Evolutionary conservation across 495 filamentous ascomycete genomes (phyloP).

Genomic region (Aspergillus campestris): DNA sequence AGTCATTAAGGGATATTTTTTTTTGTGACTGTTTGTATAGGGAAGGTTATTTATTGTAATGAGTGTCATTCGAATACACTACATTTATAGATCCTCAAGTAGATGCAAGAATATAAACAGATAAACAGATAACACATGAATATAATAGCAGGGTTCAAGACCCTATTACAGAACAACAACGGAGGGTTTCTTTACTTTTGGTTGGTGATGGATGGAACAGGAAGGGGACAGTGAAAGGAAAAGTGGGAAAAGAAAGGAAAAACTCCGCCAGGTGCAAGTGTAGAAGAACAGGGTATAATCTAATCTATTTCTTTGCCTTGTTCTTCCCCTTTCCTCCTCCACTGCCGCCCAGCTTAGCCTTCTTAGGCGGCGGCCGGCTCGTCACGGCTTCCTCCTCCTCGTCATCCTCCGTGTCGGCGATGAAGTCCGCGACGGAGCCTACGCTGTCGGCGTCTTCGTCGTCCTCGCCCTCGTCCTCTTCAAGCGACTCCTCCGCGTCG

Average conservation of each 20-base stretch:
- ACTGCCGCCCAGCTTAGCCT: slow-evolving; percentile 20
- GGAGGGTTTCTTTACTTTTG: neutral
- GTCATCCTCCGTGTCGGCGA: slow-evolving; percentile 38
- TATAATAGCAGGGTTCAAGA: too few relatives aligned
- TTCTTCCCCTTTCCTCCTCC: slow-evolving; percentile 24
- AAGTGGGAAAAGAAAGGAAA: neutral
- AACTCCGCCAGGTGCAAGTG: neutral
- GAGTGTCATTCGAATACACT: too few relatives aligned
- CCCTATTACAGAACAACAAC: too few relatives aligned
- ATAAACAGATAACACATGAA: too few relatives aligned
- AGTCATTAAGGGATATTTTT: too few relatives aligned
- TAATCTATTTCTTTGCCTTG: slow-evolving; percentile 26
- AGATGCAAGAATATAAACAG: too few relatives aligned
- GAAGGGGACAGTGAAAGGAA: neutral
- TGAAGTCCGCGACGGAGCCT: slow-evolving; percentile 38
- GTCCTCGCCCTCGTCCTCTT: slow-evolving; percentile 35
- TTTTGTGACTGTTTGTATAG: too few relatives aligned
- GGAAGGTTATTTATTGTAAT: too few relatives aligned
- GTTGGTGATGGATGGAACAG: neutral
- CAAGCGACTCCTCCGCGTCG: slow-evolving; percentile 38
- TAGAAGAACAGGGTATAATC: slow-evolving; percentile 11
- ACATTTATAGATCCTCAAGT: too few relatives aligned
- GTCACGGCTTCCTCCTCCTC: slow-evolving; percentile 20
- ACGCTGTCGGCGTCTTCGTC: slow-evolving; percentile 37
- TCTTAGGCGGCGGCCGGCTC: slow-evolving; percentile 29